phyloP scores from a whole-genome alignment of 352 stramenopile genomes.

The Globisporangium heterothallicum region DNA sequence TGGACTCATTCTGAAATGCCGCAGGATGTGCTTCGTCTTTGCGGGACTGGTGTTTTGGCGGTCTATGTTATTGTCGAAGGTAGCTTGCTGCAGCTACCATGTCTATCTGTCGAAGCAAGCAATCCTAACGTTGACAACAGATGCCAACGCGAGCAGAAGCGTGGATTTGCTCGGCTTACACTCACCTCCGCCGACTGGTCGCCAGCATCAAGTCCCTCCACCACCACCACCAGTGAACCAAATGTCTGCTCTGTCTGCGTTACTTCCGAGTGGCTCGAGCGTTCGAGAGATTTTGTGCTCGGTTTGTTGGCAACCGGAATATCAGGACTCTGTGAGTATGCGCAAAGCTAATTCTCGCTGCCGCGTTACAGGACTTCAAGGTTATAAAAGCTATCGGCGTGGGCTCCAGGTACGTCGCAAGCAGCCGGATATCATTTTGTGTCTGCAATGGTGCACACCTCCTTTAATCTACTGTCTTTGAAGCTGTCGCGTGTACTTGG shows the following conservation, averaged over 20 bases:
- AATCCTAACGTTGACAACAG: neutral
- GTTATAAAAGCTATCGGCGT: slow-evolving; percentile 53
- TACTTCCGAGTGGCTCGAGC: slow-evolving; percentile 18
- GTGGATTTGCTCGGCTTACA: slow-evolving; percentile 30
- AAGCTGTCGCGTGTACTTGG: slow-evolving; percentile 76
- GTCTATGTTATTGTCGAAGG: slow-evolving; percentile 15
- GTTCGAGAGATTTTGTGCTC: slow-evolving; percentile 26
- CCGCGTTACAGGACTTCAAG: slow-evolving; percentile 22
- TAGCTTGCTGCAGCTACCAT: neutral
- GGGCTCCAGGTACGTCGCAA: slow-evolving; percentile 50
- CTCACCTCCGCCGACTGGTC: neutral
- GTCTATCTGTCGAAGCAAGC: neutral
- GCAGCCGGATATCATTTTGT: neutral
- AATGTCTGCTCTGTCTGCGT: slow-evolving; percentile 5
- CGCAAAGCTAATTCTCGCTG: neutral
- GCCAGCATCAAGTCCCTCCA: neutral
- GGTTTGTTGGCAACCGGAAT: slow-evolving; percentile 1
- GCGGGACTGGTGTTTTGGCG: slow-evolving; percentile 9
- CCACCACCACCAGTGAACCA: neutral
- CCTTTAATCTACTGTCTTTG: neutral
- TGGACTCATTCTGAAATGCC: neutral
- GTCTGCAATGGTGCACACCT: neutral
- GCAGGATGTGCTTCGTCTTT: slow-evolving; percentile 19
- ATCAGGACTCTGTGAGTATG: neutral
- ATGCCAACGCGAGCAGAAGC: slow-evolving; percentile 7